Percentiles rank a stretch among this genome's conserved stretches.
These are phyloP conservation scores for Azolla pinnata DNA, from an alignment of 75 land plant genomes.

Conservation along the genomic window DNA sequence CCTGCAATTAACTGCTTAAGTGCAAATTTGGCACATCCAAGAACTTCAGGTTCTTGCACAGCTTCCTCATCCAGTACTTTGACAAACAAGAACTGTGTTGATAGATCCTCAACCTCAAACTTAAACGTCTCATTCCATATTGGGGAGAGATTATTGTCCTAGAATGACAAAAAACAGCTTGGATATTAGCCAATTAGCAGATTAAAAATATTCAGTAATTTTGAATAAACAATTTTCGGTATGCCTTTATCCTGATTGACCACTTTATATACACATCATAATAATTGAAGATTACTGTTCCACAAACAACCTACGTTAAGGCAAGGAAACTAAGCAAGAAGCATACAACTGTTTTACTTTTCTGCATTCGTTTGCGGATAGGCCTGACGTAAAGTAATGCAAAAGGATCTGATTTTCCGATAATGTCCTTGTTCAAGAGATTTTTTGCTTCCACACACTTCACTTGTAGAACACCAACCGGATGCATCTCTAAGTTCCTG, in stretches of 20 bases:
- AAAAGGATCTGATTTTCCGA: constrained; percentile 92
- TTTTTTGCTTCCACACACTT: constrained; percentile 85
- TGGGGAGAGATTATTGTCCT: constrained; percentile 39
- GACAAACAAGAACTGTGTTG: constrained; percentile 58
- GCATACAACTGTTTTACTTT: constrained; percentile 81
- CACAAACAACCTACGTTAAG: no score
- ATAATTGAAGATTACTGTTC: no score
- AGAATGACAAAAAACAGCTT: neutral
- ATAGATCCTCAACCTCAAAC: constrained; percentile 67
- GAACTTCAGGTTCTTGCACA: constrained; percentile 55
- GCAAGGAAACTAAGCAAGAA: constrained; percentile 8
- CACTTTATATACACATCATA: no score
- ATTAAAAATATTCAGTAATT: no score
- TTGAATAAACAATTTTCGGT: no score
- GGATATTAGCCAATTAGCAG: neutral
- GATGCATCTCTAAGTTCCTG: constrained; percentile 60
- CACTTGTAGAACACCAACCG: constrained; percentile 69
- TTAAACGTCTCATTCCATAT: constrained; percentile 90
- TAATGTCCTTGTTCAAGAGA: constrained; percentile 60
- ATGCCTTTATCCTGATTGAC: no score
- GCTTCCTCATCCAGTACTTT: constrained; percentile 74
- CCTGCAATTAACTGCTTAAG: constrained; percentile 55
- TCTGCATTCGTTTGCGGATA: constrained; percentile 53
- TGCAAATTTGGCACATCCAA: constrained; percentile 60
- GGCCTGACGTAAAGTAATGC: constrained; percentile 70